Conservation (phyloP, 1,139 yeast genomes). For the Pneumocystis wakefieldiae region DNA sequence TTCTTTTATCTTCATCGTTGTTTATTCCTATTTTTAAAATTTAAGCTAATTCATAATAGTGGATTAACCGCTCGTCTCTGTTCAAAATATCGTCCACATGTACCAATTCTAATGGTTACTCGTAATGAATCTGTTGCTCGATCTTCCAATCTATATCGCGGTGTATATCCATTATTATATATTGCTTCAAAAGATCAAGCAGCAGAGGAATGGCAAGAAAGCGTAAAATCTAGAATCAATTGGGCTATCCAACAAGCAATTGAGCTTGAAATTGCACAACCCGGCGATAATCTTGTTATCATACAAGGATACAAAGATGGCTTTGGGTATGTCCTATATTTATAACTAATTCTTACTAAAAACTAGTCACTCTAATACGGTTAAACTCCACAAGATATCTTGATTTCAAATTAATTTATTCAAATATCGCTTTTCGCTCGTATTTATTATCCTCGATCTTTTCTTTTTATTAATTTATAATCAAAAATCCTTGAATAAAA, state of each 20-base stretch:
- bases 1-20: conserved; percentile 73
- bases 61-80: conserved; percentile 93
- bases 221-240: conserved; percentile 86
- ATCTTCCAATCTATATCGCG: conserved; percentile 91
- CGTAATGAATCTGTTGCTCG: conserved; percentile 89
- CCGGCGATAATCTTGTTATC: conserved; percentile 84
- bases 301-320: conserved; percentile 99
- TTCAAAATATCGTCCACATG: conserved; percentile 93
- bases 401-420: not conserved
- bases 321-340: conserved; percentile 38
- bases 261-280: conserved; percentile 66
- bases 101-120: conserved; percentile 96
- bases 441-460: too few species aligned
- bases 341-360: not conserved
- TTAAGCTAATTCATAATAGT: conserved; percentile 1
- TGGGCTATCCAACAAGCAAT: conserved; percentile 89
- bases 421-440: too few species aligned
- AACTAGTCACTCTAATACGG: not conserved
- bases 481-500: too few species aligned
- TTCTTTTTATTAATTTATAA: too few species aligned
- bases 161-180: conserved; percentile 94
- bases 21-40: not conserved
- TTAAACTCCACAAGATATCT: not conserved
- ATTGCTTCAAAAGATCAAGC: conserved; percentile 42
- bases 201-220: conserved; percentile 73